phyloP scores from a whole-genome alignment of 2,329 filamentous ascomycete genomes.

The Phialophora tarda region DNA sequence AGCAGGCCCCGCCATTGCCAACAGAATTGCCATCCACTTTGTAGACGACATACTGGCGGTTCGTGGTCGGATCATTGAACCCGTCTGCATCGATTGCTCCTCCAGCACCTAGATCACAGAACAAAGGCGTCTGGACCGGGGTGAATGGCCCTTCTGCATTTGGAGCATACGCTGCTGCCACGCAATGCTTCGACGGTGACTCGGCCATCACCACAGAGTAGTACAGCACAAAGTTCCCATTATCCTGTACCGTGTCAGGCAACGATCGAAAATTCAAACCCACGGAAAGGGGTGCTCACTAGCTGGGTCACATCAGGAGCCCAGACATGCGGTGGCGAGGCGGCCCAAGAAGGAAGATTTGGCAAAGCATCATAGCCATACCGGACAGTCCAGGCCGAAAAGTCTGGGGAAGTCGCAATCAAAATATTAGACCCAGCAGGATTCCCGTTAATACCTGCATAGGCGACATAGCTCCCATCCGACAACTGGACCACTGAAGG shows the following conservation, averaged over 20 bases:
- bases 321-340: constrained; percentile 56
- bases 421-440: constrained; percentile 57
- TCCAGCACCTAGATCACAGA: constrained; percentile 58
- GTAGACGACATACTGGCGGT: constrained; percentile 65
- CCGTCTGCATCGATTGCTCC: constrained; percentile 68
- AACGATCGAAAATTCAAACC: constrained; percentile 54
- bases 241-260: constrained; percentile 53
- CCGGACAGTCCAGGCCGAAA: constrained; percentile 55
- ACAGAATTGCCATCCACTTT: constrained; percentile 70
- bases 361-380: constrained; percentile 61
- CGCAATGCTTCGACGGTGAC: constrained; percentile 57
- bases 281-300: constrained; percentile 38
- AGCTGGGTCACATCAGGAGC: constrained; percentile 64
- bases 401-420: constrained; percentile 57
- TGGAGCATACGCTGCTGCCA: constrained; percentile 61
- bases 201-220: constrained; percentile 60
- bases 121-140: constrained; percentile 55
- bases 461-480: constrained; percentile 59
- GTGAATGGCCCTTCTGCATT: constrained; percentile 60
- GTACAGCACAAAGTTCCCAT: constrained; percentile 52
- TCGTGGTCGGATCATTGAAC: constrained; percentile 60
- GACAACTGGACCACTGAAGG: constrained; percentile 57
- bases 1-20: constrained; percentile 54
- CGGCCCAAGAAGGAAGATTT: constrained; percentile 56
- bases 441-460: constrained; percentile 48